A percentile compares a stretch with the other conserved stretches of the same genome.
phyloP scores from a whole-genome alignment of 1,139 yeast species.

The Debaryomyces subglobosus region DNA sequence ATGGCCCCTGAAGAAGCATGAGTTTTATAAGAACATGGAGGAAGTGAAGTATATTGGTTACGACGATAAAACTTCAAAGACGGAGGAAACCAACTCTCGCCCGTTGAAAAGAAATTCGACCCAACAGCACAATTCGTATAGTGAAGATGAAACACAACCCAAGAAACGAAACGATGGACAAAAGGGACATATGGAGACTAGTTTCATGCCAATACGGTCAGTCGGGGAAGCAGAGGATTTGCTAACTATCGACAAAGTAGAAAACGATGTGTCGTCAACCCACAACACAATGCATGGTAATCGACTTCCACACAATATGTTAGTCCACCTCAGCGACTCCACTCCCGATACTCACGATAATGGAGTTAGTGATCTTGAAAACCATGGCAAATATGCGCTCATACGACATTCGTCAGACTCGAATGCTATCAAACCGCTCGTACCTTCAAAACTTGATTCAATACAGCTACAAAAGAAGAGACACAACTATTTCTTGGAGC shows the following conservation, averaged over 20 bases:
- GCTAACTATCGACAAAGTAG: neutral
- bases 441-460: slow-evolving; percentile 3
- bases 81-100: neutral
- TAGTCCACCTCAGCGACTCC: neutral
- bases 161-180: neutral
- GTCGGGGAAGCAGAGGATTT: neutral
- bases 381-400: neutral
- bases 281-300: neutral
- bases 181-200: neutral
- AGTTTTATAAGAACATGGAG: slow-evolving; percentile 26
- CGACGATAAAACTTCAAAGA: slow-evolving; percentile 7
- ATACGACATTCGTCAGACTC: slow-evolving; percentile 3
- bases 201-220: neutral
- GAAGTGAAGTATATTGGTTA: slow-evolving; percentile 32
- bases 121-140: neutral
- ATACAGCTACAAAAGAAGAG: slow-evolving; percentile 3
- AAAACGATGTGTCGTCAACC: neutral
- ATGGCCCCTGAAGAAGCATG: slow-evolving; percentile 38
- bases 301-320: neutral
- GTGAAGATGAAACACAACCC: neutral
- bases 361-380: neutral
- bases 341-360: neutral
- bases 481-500: slow-evolving; percentile 27
- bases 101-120: neutral
- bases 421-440: neutral